Evolutionary conservation across 208 protist genomes (phyloP), one percentile per base, ranked within the genome.

Genomic region (Crithidia bombi): DNA sequence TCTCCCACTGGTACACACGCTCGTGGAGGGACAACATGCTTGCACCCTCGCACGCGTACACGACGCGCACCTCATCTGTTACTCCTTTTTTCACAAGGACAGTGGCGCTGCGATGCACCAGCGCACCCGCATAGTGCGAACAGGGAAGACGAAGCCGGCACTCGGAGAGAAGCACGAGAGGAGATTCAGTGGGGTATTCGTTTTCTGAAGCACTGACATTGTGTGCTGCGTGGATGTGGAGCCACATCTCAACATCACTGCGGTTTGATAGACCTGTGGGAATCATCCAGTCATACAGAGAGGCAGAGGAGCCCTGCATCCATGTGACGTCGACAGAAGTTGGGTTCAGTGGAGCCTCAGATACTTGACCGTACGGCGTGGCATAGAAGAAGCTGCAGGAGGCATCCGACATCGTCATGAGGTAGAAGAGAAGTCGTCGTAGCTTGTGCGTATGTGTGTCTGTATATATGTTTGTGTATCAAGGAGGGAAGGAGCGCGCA

Each of bases 361-460:
- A n/a, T 36, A 9, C 4, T 25, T 23, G 19, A 1, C 19, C 21
- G 32, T 28, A 5, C 14, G 32, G 26, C 10, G 14, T 21, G 26
- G 36, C 23, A 26, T 50, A 67, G 30, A 58, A 73, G 36, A 73
- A 66, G 38, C 25, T 26, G 28, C 68, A 67, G 25, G 44, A 61
- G 15, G 14, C 9, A 25, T 1, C 17, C 26, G 19, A 4, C 4
- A 21, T 17, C 49, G 50, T 54, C 17, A 41, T 26, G 41, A 73
- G 35, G 61, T n/a, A n/a, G n/a, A n/a, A n/a, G n/a, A n/a, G n/a
- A n/a, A n/a, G n/a, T n/a, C n/a, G n/a, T n/a, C n/a, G n/a, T n/a
- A n/a, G n/a, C n/a, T n/a, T n/a, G n/a, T n/a, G n/a, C n/a, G n/a
- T n/a, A n/a, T n/a, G n/a, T n/a, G n/a, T n/a, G n/a, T n/a, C n/a